Evolutionary conservation across 2,329 filamentous ascomycete genomes (phyloP).

Genomic region (Cladorrhinum sp.): DNA sequence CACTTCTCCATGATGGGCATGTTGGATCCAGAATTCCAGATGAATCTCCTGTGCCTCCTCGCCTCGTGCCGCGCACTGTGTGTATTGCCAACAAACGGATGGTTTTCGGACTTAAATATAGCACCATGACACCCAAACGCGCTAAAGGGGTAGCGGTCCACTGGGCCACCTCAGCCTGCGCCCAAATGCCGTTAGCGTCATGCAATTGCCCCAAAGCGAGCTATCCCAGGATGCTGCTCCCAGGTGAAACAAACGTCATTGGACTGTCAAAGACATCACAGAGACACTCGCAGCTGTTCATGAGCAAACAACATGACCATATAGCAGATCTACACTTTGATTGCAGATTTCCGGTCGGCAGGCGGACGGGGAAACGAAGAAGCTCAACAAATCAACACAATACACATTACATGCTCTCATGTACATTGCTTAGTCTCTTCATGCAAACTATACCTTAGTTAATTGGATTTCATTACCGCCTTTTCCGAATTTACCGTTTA

Average conservation of each 20-base stretch:
- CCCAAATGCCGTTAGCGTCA: slow-evolving; percentile 9
- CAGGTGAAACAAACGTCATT: slow-evolving; percentile 20
- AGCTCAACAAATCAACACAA: neutral
- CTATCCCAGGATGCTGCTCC: neutral
- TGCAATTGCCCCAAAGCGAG: slow-evolving; percentile 1
- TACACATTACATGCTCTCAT: neutral
- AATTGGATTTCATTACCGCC: neutral
- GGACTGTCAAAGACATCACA: slow-evolving; percentile 1
- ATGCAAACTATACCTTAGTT: too few relatives aligned
- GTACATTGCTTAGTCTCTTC: too few relatives aligned
- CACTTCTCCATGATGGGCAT: neutral
- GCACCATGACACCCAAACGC: neutral
- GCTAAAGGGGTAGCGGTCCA: neutral
- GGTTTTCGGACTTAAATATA: slow-evolving; percentile 1
- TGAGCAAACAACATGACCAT: neutral
- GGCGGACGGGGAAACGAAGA: neutral
- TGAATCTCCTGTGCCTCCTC: neutral
- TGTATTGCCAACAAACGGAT: neutral
- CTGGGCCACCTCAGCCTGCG: neutral
- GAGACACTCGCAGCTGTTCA: neutral
- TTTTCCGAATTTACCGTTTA: neutral
- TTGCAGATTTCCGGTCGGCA: neutral
- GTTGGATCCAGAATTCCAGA: neutral
- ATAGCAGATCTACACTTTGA: neutral
- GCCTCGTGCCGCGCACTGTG: slow-evolving; percentile 3